Base-by-base conservation (phyloP, 1,284 basidiomycete genomes). In the Tilletia walkeri region DNA sequence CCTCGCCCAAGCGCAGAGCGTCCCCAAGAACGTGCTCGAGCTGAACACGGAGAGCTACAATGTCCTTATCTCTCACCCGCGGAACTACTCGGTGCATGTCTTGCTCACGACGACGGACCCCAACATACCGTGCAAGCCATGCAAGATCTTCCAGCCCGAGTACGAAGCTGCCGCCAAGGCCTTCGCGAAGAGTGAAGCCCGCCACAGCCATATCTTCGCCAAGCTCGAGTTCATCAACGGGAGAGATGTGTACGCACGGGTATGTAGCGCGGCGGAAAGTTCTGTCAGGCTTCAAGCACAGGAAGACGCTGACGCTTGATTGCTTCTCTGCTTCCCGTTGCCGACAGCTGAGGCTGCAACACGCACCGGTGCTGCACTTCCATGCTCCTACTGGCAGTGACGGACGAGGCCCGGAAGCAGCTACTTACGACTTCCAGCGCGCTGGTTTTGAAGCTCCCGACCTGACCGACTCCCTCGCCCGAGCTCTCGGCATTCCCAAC, bases 351-450 rank as follows among this genome's bases (percentile, higher is more conserved):
- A 54, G 71, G 24, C 70, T 81, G 48, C 70, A 75, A 49, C 76
- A 81, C 61, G 80, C 80, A 0, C 80, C 80, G 1, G 77, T 81
- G 48, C 71, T 72, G 48, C 77, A 71, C 36, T 79, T 79, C 74
- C 80, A 78, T 0, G 67, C 76, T 2, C 53, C 75, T 0, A 56
- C 69, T 1, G 63, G 70, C 4, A 41, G 56, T n/a, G 69, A 73
- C 45, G 65, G 65, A 3, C 68, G 73, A 3, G 53, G 30, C 2
- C 72, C 71, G 2, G 72, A 76, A 2, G 75, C 76, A 6, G 38
- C 72, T 5, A 49, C 39, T n/a, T 81, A 77, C 67, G 78, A 81
- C 49, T 81, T 81, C 53, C 77, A 76, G 70, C 53, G 71, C 2
- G 53, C 61, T 7, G 77, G 75, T 3, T 80, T 80, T 68, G 69